phyloP scores from a whole-genome alignment of 2,329 filamentous ascomycete genomes.

The Hypoxylon sp. region DNA sequence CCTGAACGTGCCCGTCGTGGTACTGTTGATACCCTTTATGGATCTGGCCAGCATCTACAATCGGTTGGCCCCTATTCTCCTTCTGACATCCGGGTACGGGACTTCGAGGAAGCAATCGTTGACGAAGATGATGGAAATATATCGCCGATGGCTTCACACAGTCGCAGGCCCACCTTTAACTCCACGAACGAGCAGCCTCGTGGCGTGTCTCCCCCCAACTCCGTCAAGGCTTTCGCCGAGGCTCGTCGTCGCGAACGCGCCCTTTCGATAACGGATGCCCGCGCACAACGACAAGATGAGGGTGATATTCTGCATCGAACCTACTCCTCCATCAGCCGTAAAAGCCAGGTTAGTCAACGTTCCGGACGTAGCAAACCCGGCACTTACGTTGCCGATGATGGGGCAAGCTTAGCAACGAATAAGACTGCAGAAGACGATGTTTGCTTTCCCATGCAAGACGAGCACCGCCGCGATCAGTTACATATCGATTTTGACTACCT shows the following conservation, averaged over 20 bases:
- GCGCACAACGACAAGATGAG: conserved; percentile 58
- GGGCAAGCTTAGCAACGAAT: conserved; percentile 72
- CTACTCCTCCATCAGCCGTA: conserved; percentile 76
- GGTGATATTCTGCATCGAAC: conserved; percentile 77
- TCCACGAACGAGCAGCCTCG: conserved; percentile 72
- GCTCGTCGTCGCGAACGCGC: conserved; percentile 87
- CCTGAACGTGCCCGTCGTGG: conserved; percentile 75
- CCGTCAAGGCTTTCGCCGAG: conserved; percentile 96
- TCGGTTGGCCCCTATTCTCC: conserved; percentile 58
- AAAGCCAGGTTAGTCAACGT: conserved; percentile 65
- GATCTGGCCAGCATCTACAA: conserved; percentile 63
- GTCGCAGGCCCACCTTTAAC: conserved; percentile 70
- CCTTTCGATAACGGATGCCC: conserved; percentile 67
- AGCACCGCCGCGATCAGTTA: conserved; percentile 77
- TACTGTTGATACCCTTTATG: conserved; percentile 80
- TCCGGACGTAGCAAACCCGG: conserved; percentile 64
- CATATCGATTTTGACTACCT: conserved; percentile 94
- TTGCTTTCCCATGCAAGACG: conserved; percentile 85
- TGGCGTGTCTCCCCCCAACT: conserved; percentile 91
- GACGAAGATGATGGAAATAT: conserved; percentile 76
- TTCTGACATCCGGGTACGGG: conserved; percentile 69
- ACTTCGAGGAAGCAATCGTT: conserved; percentile 88
- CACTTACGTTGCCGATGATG: conserved; percentile 71
- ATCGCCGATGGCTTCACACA: conserved; percentile 61
- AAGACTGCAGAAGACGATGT: conserved; percentile 88